These are phyloP conservation scores for Scleromitrula shiraiana DNA, from an alignment of 2,329 filamentous ascomycete species.

Conservation along the genomic window DNA sequence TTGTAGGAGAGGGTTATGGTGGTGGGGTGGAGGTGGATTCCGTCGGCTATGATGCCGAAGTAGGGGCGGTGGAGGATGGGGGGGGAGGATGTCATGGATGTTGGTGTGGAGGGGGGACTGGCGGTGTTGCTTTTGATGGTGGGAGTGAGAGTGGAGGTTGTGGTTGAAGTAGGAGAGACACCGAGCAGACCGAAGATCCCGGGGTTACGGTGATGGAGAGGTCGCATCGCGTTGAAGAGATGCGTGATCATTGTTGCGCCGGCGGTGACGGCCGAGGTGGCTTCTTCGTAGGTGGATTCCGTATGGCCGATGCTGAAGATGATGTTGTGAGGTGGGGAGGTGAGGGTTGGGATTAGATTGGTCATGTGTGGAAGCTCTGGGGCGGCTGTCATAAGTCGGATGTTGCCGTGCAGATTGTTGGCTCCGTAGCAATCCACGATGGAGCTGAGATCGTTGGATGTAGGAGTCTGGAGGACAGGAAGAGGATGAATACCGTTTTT, in stretches of 20 bases:
- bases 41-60: conserved; percentile 86
- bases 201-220: conserved; percentile 83
- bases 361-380: conserved; percentile 71
- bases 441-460: conserved; percentile 56
- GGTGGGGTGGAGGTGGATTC: conserved; percentile 82
- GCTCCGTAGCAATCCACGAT: conserved; percentile 65
- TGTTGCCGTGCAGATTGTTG: conserved; percentile 50
- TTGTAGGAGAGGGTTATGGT: conserved; percentile 85
- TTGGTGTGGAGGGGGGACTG: background rate
- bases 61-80: conserved; percentile 47
- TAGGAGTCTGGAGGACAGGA: conserved; percentile 49
- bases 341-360: conserved; percentile 58
- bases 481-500: conserved; percentile 83
- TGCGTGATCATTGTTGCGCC: conserved; percentile 89
- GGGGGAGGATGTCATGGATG: background rate
- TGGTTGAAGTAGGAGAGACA: conserved; percentile 40
- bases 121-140: conserved; percentile 40
- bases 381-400: conserved; percentile 80
- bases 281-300: conserved; percentile 79
- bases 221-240: conserved; percentile 89
- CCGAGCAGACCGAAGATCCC: conserved; percentile 84
- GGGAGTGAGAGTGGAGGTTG: background rate
- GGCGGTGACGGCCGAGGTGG: conserved; percentile 58
- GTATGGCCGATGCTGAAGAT: conserved; percentile 79
- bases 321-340: conserved; percentile 48